Conservation (phyloP, 768 basidiomycete species). For the Pulveroboletus frians region DNA sequence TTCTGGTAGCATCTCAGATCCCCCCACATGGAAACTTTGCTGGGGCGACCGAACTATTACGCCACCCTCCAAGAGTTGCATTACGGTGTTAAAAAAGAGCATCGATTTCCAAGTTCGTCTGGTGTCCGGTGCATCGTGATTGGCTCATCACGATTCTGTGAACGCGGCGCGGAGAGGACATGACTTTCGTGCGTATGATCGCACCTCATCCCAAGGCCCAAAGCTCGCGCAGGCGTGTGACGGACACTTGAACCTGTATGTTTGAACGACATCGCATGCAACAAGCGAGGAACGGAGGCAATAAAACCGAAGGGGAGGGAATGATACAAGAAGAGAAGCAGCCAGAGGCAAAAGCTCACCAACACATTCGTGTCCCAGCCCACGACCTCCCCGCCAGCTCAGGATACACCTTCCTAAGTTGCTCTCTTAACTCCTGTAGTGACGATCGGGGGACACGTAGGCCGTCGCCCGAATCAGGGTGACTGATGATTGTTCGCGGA, state of each 20-base stretch:
- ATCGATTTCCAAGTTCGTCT: neutral
- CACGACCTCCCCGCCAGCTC: conserved; percentile 72
- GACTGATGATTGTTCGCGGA: conserved; percentile 67
- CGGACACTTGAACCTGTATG: too few species aligned
- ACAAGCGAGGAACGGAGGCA: neutral
- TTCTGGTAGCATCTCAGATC: neutral
- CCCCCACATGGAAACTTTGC: neutral
- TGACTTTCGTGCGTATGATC: neutral
- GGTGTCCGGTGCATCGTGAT: neutral
- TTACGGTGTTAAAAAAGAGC: neutral
- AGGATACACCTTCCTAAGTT: conserved; percentile 63
- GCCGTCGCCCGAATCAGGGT: conserved; percentile 47
- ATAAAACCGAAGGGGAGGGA: neutral
- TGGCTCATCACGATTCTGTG: neutral
- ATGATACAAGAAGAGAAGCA: neutral
- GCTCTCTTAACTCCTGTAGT: conserved; percentile 45
- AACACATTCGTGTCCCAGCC: conserved; percentile 74
- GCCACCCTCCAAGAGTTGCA: neutral
- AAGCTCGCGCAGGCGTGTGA: neutral
- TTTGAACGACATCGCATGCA: neutral
- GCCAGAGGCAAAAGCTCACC: conserved; percentile 43
- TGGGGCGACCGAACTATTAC: neutral
- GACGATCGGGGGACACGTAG: conserved; percentile 60
- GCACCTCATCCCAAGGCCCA: neutral
- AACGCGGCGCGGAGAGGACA: neutral